Percentiles rank a stretch among this genome's conserved stretches.
Evolutionary conservation across 306 rosid species (phyloP).

Genomic region (Myrica gale): DNA sequence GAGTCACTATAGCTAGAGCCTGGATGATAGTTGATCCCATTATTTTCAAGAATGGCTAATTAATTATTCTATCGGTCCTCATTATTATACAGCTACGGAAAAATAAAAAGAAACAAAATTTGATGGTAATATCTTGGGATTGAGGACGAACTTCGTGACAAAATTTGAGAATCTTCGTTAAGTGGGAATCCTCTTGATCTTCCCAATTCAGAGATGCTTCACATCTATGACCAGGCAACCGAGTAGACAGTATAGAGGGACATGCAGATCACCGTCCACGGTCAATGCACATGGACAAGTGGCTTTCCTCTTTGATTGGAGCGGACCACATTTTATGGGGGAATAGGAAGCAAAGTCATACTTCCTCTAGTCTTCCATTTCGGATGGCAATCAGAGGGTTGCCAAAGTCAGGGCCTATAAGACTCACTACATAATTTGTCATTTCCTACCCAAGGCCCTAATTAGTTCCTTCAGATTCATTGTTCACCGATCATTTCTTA

Average conservation of each 20-base stretch:
- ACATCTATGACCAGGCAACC: background rate
- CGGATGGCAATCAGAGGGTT: slow-evolving; percentile 9
- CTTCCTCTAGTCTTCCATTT: slow-evolving; percentile 5
- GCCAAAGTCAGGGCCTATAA: background rate
- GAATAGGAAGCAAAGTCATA: slow-evolving; percentile 25
- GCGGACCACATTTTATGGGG: slow-evolving; percentile 25
- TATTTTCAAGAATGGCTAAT: background rate
- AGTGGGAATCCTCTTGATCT: background rate
- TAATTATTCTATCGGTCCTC: background rate
- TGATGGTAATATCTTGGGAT: too few relatives aligned
- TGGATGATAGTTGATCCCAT: background rate
- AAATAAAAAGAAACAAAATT: background rate
- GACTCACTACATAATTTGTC: background rate
- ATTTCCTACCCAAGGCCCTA: background rate
- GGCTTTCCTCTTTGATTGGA: slow-evolving; percentile 16
- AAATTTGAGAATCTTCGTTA: background rate
- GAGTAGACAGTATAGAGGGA: background rate
- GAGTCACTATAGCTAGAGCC: too few relatives aligned
- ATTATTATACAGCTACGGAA: too few relatives aligned
- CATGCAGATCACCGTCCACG: background rate
- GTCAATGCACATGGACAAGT: background rate
- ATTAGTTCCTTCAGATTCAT: background rate
- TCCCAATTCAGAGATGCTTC: background rate
- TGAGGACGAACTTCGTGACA: too few relatives aligned
- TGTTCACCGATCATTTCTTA: background rate